phyloP scores from a whole-genome alignment of 345 rosid genomes.

The Erysimum cheiranthoides region DNA sequence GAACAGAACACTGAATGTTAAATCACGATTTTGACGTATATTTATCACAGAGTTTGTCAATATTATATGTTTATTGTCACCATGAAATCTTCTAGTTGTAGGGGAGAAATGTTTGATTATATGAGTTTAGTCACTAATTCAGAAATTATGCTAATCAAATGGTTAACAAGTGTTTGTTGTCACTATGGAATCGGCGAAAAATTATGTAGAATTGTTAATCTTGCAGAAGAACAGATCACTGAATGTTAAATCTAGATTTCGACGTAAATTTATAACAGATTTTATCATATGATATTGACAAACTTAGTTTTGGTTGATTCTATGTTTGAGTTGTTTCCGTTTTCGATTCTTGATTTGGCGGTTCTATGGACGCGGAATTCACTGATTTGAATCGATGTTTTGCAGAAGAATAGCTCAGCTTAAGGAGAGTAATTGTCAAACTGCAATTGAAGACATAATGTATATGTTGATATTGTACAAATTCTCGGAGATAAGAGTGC shows the following conservation, averaged over 20 bases:
- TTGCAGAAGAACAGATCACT: neutral
- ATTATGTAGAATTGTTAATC: neutral
- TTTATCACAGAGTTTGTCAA: too few species aligned
- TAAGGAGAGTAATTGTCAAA: constrained; percentile 64
- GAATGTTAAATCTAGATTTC: neutral
- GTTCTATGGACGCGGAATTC: neutral
- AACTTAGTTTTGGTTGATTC: neutral
- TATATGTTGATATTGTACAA: constrained; percentile 78
- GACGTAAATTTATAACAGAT: too few species aligned
- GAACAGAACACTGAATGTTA: too few species aligned
- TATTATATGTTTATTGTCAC: too few species aligned
- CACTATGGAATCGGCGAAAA: neutral
- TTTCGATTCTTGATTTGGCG: neutral
- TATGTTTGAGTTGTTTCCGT: neutral
- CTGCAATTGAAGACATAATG: constrained; percentile 79
- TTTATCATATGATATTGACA: neutral
- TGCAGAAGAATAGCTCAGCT: constrained; percentile 78
- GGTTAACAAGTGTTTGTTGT: neutral
- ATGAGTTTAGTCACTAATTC: neutral
- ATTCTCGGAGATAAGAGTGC: constrained; percentile 87
- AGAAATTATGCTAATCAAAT: neutral
- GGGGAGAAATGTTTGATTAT: neutral
- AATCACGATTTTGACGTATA: too few species aligned
- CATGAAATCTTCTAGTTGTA: too few species aligned
- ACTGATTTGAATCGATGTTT: constrained; percentile 1